Evolutionary conservation across 108 stramenopile genomes (phyloP).

Genomic region (Fragilaria radians): DNA sequence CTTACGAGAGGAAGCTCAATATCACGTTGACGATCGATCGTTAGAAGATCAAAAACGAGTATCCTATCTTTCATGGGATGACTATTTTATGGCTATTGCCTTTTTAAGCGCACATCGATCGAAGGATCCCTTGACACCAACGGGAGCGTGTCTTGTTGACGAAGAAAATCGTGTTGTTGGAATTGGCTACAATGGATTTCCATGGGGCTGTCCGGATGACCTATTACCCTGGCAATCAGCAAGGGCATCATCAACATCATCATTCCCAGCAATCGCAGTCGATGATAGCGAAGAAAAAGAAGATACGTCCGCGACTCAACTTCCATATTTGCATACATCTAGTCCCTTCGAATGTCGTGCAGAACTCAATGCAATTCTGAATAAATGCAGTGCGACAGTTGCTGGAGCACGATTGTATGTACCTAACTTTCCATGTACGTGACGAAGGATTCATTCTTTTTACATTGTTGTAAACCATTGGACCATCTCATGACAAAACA

Average conservation of each 20-base stretch:
- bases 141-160: constrained; percentile 76
- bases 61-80: constrained; percentile 90
- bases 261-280: background rate
- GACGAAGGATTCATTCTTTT: background rate
- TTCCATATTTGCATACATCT: constrained; percentile 72
- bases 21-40: background rate
- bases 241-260: constrained; percentile 3
- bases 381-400: constrained; percentile 88
- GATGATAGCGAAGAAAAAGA: constrained; percentile 9
- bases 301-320: background rate
- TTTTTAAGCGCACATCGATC: constrained; percentile 82
- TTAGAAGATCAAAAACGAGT: background rate
- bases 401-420: constrained; percentile 81
- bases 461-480: no score
- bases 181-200: constrained; percentile 98
- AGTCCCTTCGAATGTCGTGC: constrained; percentile 93
- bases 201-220: constrained; percentile 85
- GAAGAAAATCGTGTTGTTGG: constrained; percentile 84
- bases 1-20: background rate
- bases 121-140: constrained; percentile 77
- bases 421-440: constrained; percentile 77
- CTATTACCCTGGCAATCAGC: constrained; percentile 83
- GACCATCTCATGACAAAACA: no score
- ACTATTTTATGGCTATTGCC: constrained; percentile 95
- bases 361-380: constrained; percentile 94